Base-by-base conservation (phyloP, 306 rosid species). In the Rosa multiflora region DNA sequence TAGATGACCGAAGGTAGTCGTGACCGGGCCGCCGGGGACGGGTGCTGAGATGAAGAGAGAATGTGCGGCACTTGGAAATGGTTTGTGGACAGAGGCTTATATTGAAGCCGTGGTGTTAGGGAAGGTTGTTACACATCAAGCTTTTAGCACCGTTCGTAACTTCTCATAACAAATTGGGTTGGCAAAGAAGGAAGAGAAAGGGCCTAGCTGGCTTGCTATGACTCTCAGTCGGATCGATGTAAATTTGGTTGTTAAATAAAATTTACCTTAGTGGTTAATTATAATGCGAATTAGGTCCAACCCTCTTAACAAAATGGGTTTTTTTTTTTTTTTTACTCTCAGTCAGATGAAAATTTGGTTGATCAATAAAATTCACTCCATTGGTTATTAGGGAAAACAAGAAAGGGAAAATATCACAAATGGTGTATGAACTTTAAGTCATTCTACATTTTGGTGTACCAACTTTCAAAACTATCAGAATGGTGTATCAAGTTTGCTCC, bases 101-200 rank as follows among this genome's bases (percentile, higher is more conserved):
- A 77, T 77, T 42, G 18, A 9, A 55, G 46, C 35, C 67, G 69
- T 55, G 67, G 64, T 53, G 75, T 6, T n/a, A 55, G 72, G 59
- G 35, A 55, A 74, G 74, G 56, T 64, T 40, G 79, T 74, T 73
- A 43, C 39, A 20, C 66, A 15, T 72, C 13, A 48, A 62, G 49
- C 29, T 40, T 71, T 79, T 79, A 62, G 42, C 23, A 49, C 78
- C 82, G 46, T 72, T 37, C 67, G 67, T 74, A 18, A 29, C 20
- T 47, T 56, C 56, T 75, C 70, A 26, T 15, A 59, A 76, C 79
- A 46, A 62, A 64, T 15, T 35, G 21, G 23, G 70, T 64, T 35
- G 68, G 68, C 68, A 62, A 29, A 9, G 67, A 59, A 59, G 37
- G 66, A 23, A 23, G 66, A 23, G 59, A 67, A 40, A 70, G 2